Percentiles rank a stretch among this genome's conserved stretches.
Conservation (phyloP, 2,329 filamentous ascomycete species). For the Cladophialophora bantiana region DNA sequence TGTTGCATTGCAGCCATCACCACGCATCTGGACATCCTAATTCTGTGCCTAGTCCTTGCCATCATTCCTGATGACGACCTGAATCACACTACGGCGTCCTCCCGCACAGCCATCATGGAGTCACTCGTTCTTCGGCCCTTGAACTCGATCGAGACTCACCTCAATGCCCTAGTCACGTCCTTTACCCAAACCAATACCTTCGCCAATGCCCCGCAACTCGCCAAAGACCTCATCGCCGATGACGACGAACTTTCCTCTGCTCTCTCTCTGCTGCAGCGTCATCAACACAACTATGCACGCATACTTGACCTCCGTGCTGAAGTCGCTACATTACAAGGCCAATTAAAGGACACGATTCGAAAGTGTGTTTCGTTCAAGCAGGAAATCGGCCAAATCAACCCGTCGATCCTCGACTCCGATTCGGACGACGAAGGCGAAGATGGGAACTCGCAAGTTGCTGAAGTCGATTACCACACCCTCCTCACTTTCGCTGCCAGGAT, state of each 20-base stretch:
- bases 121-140: constrained; percentile 49
- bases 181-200: constrained; percentile 55
- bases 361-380: constrained; percentile 50
- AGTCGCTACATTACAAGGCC: constrained; percentile 49
- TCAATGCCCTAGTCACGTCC: constrained; percentile 51
- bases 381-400: constrained; percentile 49
- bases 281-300: constrained; percentile 54
- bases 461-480: constrained; percentile 54
- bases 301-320: constrained; percentile 52
- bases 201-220: constrained; percentile 51
- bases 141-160: constrained; percentile 51
- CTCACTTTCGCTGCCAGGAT: constrained; percentile 56
- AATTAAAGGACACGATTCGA: constrained; percentile 51
- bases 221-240: constrained; percentile 50
- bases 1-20: not conserved
- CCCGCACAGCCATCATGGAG: constrained; percentile 47
- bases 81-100: not conserved
- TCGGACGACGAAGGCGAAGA: constrained; percentile 42
- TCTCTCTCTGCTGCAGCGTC: constrained; percentile 51
- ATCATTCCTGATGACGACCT: not conserved
- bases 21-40: not conserved
- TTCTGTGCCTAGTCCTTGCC: not conserved
- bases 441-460: constrained; percentile 39
- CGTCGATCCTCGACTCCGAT: constrained; percentile 37
- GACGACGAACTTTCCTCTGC: constrained; percentile 52